phyloP scores from a whole-genome alignment of 148 eudicot genomes.

The Dysphania ambrosioides region DNA sequence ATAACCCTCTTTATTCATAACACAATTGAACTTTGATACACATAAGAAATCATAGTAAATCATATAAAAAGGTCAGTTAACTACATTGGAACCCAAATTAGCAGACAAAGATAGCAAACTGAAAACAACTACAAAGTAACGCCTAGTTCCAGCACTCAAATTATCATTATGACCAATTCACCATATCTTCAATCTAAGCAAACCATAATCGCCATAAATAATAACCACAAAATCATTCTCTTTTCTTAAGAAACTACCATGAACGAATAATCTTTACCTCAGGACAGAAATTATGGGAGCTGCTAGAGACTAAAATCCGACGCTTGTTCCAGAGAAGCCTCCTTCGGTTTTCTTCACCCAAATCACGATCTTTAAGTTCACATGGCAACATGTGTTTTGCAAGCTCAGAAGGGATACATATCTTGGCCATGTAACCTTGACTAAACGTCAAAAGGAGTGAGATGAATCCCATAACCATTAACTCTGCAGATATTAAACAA shows the following conservation, averaged over 20 bases:
- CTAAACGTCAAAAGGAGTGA: slow-evolving; percentile 79
- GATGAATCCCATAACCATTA: slow-evolving; percentile 93
- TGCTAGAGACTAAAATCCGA: slow-evolving; percentile 31
- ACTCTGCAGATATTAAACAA: slow-evolving; percentile 44
- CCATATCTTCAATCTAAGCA: not conserved
- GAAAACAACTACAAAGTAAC: not conserved
- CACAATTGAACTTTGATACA: not conserved
- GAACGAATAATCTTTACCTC: slow-evolving; percentile 30
- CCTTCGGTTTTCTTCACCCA: slow-evolving; percentile 26
- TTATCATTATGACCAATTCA: not conserved
- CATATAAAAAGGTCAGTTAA: not conserved
- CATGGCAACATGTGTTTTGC: slow-evolving; percentile 79
- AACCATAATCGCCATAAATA: not conserved
- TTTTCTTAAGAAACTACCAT: not conserved
- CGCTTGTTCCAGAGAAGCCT: slow-evolving; percentile 45
- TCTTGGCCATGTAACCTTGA: slow-evolving; percentile 63
- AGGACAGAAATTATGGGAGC: slow-evolving; percentile 31
- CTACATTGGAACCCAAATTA: not conserved
- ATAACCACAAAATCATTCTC: not conserved
- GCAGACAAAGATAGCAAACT: not conserved
- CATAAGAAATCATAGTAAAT: not conserved
- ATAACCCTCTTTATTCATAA: too few species aligned
- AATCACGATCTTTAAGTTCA: not conserved
- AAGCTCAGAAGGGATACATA: slow-evolving; percentile 54
- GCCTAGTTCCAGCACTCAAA: not conserved